Conservation (phyloP, 306 rosid genomes). For the Carpinus viminea region DNA sequence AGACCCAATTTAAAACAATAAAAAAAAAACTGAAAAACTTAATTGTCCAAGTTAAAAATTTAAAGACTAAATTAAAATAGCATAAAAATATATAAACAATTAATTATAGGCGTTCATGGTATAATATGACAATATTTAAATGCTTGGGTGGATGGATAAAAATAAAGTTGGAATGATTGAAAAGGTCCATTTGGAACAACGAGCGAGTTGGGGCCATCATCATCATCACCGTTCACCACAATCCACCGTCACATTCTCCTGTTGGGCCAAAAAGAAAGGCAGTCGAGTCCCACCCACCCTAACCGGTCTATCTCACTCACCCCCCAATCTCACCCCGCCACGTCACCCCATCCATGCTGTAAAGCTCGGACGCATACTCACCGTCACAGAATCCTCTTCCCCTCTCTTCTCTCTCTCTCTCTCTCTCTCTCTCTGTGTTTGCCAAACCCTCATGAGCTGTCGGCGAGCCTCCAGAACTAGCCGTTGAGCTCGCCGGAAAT, state of each 20-base stretch:
- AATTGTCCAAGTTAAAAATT: no score
- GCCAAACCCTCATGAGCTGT: slow-evolving; percentile 33
- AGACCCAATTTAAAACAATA: no score
- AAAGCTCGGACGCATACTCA: slow-evolving; percentile 34
- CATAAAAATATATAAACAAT: no score
- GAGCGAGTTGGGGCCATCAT: neutral
- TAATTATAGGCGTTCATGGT: no score
- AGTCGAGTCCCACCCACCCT: slow-evolving; percentile 4
- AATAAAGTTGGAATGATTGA: neutral
- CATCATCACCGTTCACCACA: neutral
- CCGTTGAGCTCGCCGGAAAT: slow-evolving; percentile 37
- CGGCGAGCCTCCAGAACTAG: slow-evolving; percentile 24
- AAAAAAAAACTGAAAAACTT: no score
- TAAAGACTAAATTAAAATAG: no score
- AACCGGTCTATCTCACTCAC: slow-evolving; percentile 8
- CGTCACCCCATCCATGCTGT: slow-evolving; percentile 36
- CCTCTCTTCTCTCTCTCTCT: neutral
- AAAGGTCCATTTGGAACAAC: neutral
- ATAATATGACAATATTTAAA: no score
- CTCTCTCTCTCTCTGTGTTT: slow-evolving; percentile 4
- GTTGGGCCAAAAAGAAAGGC: slow-evolving; percentile 1
- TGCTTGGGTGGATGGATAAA: no score
- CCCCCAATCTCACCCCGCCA: slow-evolving; percentile 38
- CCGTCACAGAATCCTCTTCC: slow-evolving; percentile 15
- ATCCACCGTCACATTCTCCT: neutral